These are phyloP conservation scores for Nakazawaea wyomingensis DNA, from an alignment of 805 yeast genomes.

Conservation along the genomic window DNA sequence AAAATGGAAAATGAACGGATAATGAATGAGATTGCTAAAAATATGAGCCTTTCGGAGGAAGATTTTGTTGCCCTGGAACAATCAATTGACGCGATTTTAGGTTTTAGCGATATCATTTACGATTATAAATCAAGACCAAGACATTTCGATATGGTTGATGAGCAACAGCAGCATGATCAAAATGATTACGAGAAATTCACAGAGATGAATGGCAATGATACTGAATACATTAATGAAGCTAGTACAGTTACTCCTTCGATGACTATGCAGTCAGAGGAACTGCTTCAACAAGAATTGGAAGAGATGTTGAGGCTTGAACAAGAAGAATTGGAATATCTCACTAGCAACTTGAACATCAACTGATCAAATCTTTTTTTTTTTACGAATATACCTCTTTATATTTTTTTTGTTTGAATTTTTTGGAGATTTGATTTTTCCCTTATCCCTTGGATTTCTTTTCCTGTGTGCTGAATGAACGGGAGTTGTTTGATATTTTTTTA, in stretches of 20 bases:
- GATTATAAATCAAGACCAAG: conserved; percentile 3
- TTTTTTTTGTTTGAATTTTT: too few species aligned
- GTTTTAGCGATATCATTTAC: conserved; percentile 11
- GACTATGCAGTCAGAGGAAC: conserved; percentile 1
- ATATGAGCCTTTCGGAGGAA: conserved; percentile 9
- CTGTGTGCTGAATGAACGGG: too few species aligned
- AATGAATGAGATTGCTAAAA: conserved; percentile 11
- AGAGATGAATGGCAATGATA: too few species aligned
- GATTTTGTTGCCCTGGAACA: conserved; percentile 6
- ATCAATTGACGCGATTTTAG: conserved; percentile 12
- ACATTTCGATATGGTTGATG: conserved; percentile 11
- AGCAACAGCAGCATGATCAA: too few species aligned
- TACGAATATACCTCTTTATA: too few species aligned
- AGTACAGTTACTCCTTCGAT: too few species aligned
- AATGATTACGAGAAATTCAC: too few species aligned
- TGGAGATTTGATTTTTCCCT: too few species aligned
- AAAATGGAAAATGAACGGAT: conserved; percentile 6
- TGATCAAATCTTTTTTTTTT: not conserved
- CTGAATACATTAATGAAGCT: too few species aligned
- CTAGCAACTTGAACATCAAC: conserved; percentile 9
- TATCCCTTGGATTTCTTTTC: too few species aligned
- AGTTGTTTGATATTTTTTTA: too few species aligned
- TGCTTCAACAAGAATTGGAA: conserved; percentile 14
- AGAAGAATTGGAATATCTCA: conserved; percentile 15
- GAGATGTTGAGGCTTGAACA: conserved; percentile 14